Base-by-base conservation (phyloP, 495 filamentous ascomycete genomes). In the Cercophora samala region DNA sequence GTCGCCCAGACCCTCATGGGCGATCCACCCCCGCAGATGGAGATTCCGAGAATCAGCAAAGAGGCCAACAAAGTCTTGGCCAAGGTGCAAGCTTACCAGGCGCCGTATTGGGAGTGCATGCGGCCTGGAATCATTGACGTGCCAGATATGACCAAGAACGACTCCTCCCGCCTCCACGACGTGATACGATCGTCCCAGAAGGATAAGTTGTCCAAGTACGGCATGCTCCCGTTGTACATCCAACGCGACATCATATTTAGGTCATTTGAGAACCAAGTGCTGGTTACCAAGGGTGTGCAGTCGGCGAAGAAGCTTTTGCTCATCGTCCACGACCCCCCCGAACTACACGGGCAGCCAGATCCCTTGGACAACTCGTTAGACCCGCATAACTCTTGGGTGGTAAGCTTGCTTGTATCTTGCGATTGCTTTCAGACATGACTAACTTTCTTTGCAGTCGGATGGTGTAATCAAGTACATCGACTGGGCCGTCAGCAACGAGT, bases 1-100 rank as follows among this genome's bases (percentile, higher is more conserved):
- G 96, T 99, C 4, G 93, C 92, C 0, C 88, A 89, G 68, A 97
- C 93, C 15, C 81, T 99, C 11, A 97, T 98, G 90, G 93, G 96
- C 21, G 92, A 99, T 68, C 91, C 93, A 8, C 95, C 95, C 2
- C 91, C 91, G 60, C 83, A 89, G 73, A 84, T 78, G 79, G 79
- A 78, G 26, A 70, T 85, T 15, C 82, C 83, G 3, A 75, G 74
- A 11, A 77, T 87, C 60, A 82, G 74, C 69, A 79, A 78, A 62
- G 77, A 84, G 22, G 86, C 87, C 11, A 75, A 78, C 5, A 76
- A 74, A 25, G 76, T 84, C 5, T 70, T 88, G 26, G 78, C 82
- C 21, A 79, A 80, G 64, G 85, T 86, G 22, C 82, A 84, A 65
- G 74, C 77, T 0, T 74, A 78, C 46, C 86, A 89, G 65, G 80